Base-by-base conservation (phyloP, 1,284 basidiomycete species). In the Apiotrichum sp. region DNA sequence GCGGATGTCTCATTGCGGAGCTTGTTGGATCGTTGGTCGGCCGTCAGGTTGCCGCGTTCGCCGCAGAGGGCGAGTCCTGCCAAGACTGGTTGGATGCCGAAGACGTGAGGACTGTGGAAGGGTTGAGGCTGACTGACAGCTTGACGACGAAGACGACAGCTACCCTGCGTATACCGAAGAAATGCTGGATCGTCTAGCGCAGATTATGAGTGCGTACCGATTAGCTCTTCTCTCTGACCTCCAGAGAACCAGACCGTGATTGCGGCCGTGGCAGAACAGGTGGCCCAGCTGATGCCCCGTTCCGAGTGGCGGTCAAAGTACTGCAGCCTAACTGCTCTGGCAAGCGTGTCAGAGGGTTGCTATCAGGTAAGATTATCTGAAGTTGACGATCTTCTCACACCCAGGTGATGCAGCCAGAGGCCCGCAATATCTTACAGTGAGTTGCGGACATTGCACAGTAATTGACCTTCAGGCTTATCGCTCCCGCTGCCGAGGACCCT, bases 161-260 rank as follows among this genome's bases (percentile, higher is more conserved):
- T 84, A 87, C 45, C 86, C 86, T 0, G 83, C 84, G 36, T 80
- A 86, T 22, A 86, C 88, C 58, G 89, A 91, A 66, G 87, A 90
- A 62, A 80, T 85, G 1, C 75, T 91, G 4, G 87, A 90, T 67
- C 79, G 88, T 5, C 73, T 89, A 29, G 84, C 88, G 5, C 84
- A 84, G 68, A 85, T 87, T 0, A 74, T 90, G 7, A 86, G 87
- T 48, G 49, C 22, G 70, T 51, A 22, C 9, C 13, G n/a, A 3
- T 32, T 8, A 13, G 22, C 22, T 22, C 22, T 22, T 22, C 22
- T 22, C 10, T 33, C 61, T 53, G 50, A 65, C 48, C 11, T 22
- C 32, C 54, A 67, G 71, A 65, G 31, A 87, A 88, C 0, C 79
- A 83, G 56, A 77, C 81, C 0, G 81, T 90, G 0, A 77, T 92